Percentiles rank a stretch among this genome's conserved stretches.
Conservation (phyloP, 169 alveolate species). For the Plasmodium inui region DNA sequence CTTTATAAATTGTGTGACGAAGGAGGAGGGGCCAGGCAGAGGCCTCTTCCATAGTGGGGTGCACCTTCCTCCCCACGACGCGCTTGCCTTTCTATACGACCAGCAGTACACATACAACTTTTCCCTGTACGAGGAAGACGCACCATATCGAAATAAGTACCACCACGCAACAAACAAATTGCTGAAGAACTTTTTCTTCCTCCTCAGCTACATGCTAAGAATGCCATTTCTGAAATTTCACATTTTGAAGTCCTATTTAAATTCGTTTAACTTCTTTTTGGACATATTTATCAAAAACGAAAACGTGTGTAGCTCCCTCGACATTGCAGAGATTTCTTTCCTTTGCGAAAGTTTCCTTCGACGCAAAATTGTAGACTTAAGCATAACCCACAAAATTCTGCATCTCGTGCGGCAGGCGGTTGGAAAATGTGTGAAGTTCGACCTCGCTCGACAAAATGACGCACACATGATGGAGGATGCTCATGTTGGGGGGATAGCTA, state of each 20-base stretch:
- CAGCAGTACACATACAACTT: slow-evolving; percentile 62
- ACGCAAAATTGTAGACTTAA: slow-evolving; percentile 24
- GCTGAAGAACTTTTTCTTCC: slow-evolving; percentile 48
- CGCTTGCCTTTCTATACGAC: slow-evolving; percentile 20
- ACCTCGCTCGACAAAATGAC: not conserved
- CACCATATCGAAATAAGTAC: slow-evolving; percentile 17
- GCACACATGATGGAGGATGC: not conserved
- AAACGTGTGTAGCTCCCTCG: slow-evolving; percentile 12
- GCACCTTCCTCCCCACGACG: not conserved
- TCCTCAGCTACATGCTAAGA: slow-evolving; percentile 34
- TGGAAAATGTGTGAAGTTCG: not conserved
- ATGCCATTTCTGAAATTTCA: slow-evolving; percentile 33
- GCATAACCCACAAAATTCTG: slow-evolving; percentile 9
- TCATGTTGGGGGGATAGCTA: not conserved
- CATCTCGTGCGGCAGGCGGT: not conserved
- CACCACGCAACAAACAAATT: slow-evolving; percentile 16
- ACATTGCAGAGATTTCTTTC: slow-evolving; percentile 35
- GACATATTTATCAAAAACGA: slow-evolving; percentile 13
- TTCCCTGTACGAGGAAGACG: slow-evolving; percentile 27
- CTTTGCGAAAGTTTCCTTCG: slow-evolving; percentile 45
- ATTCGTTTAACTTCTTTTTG: slow-evolving; percentile 28
- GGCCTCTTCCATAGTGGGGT: not conserved
- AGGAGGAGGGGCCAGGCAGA: not conserved
- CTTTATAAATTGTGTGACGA: slow-evolving; percentile 25
- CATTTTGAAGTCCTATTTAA: slow-evolving; percentile 48